A percentile compares a stretch with the other conserved stretches of the same genome.
Conservation (phyloP, 192 early-diverging fungal genomes). For the Backusella tuberculispora region DNA sequence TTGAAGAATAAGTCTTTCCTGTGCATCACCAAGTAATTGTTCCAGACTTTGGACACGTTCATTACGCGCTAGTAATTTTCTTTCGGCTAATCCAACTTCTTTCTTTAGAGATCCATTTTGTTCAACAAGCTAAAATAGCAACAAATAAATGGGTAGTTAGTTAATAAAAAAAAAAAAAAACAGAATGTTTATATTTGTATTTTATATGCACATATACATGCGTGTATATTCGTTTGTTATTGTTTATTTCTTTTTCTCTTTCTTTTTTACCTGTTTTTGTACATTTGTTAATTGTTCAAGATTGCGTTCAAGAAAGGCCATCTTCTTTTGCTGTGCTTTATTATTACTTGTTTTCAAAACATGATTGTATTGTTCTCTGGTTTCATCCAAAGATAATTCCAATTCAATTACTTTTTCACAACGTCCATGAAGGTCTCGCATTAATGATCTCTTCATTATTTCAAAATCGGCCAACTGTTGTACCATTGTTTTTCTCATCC, state of each 20-base stretch:
- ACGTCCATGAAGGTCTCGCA: constrained; percentile 96
- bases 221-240: no score
- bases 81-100: constrained; percentile 84
- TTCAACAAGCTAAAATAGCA: constrained; percentile 70
- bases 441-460: constrained; percentile 96
- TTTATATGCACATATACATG: neutral
- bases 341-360: constrained; percentile 83
- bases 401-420: constrained; percentile 98
- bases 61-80: constrained; percentile 88
- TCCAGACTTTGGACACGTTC: constrained; percentile 94
- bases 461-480: constrained; percentile 87
- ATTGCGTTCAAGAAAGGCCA: constrained; percentile 96
- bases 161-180: constrained; percentile 4
- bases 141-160: neutral
- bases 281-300: constrained; percentile 95
- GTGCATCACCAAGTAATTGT: constrained; percentile 75
- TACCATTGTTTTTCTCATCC: constrained; percentile 60
- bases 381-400: constrained; percentile 95
- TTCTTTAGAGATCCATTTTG: constrained; percentile 97
- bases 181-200: neutral
- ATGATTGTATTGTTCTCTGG: constrained; percentile 88
- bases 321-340: constrained; percentile 89
- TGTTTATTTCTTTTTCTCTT: no score
- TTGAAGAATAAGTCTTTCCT: constrained; percentile 78
- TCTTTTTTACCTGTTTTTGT: constrained; percentile 72